phyloP scores from a whole-genome alignment of 2,329 filamentous ascomycete genomes.

The Lomentospora prolificans region DNA sequence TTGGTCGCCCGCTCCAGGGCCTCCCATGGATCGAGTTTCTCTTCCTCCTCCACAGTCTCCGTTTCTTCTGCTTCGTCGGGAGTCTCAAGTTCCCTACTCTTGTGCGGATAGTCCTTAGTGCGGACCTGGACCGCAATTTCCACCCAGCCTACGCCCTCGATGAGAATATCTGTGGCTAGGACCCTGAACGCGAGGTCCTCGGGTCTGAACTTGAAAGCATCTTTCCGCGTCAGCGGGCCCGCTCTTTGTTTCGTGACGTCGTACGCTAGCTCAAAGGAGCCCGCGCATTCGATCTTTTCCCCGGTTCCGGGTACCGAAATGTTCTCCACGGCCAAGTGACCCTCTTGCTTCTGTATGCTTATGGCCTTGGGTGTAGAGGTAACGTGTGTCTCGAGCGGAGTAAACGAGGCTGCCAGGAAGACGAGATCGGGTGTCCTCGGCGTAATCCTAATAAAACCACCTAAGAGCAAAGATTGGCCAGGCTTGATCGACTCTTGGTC shows the following conservation, averaged over 20 bases:
- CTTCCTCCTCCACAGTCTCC: slow-evolving; percentile 9
- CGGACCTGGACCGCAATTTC: slow-evolving; percentile 79
- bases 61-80: slow-evolving; percentile 8
- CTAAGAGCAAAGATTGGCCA: slow-evolving; percentile 72
- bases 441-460: slow-evolving; percentile 80
- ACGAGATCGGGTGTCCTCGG: slow-evolving; percentile 51
- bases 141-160: slow-evolving; percentile 90
- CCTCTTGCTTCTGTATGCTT: slow-evolving; percentile 56
- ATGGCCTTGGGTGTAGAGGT: slow-evolving; percentile 74
- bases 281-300: slow-evolving; percentile 56
- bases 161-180: slow-evolving; percentile 70
- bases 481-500: slow-evolving; percentile 64
- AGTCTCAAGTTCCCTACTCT: not conserved
- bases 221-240: slow-evolving; percentile 58
- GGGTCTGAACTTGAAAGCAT: slow-evolving; percentile 52
- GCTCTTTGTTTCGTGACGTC: slow-evolving; percentile 76
- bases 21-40: slow-evolving; percentile 12
- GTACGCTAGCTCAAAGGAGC: slow-evolving; percentile 63
- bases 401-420: slow-evolving; percentile 79
- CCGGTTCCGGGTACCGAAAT: slow-evolving; percentile 52
- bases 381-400: slow-evolving; percentile 65
- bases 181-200: slow-evolving; percentile 70
- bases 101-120: slow-evolving; percentile 19
- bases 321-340: slow-evolving; percentile 46
- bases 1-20: slow-evolving; percentile 12